Conservation (phyloP, 2,329 filamentous ascomycete genomes). For the Talaromyces amestolkiae region DNA sequence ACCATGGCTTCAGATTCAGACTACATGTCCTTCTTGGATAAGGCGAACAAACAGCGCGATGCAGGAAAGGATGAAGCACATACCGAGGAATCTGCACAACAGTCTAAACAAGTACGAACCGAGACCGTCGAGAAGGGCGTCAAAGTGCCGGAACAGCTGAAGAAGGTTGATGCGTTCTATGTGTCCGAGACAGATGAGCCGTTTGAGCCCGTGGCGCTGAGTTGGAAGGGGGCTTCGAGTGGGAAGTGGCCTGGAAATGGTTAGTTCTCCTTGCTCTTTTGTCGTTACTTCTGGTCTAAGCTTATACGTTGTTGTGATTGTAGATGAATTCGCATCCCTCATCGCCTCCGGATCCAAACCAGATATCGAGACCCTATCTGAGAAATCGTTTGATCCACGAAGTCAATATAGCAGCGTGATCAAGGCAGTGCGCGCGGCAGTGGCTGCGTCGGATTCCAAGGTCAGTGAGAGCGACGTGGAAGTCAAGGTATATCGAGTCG, state of each 20-base stretch:
- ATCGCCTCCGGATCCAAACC: slow-evolving; percentile 41
- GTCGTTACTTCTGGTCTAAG: background rate
- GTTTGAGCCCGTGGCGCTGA: slow-evolving; percentile 72
- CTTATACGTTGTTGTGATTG: background rate
- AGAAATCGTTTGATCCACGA: slow-evolving; percentile 69
- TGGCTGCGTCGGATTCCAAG: slow-evolving; percentile 28
- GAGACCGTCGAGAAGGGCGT: slow-evolving; percentile 46
- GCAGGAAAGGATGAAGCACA: slow-evolving; percentile 27
- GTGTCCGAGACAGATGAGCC: slow-evolving; percentile 81
- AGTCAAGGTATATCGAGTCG: slow-evolving; percentile 72
- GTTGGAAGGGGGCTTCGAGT: slow-evolving; percentile 46
- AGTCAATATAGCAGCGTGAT: slow-evolving; percentile 60
- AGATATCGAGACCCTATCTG: slow-evolving; percentile 61
- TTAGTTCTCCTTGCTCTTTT: slow-evolving; percentile 24
- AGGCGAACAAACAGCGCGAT: slow-evolving; percentile 70
- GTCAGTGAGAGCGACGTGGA: slow-evolving; percentile 47
- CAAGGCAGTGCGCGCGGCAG: slow-evolving; percentile 54
- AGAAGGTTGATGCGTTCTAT: slow-evolving; percentile 63
- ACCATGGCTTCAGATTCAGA: slow-evolving; percentile 66
- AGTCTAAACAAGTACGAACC: slow-evolving; percentile 33
- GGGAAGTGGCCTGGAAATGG: slow-evolving; percentile 37
- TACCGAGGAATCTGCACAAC: slow-evolving; percentile 16
- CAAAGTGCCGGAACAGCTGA: slow-evolving; percentile 61
- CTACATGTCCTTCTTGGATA: slow-evolving; percentile 81
- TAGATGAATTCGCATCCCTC: slow-evolving; percentile 68